Evolutionary conservation across 2,329 filamentous ascomycete species (phyloP), one percentile per base, ranked within the genome.

Genomic region (Cytospora piceicola): DNA sequence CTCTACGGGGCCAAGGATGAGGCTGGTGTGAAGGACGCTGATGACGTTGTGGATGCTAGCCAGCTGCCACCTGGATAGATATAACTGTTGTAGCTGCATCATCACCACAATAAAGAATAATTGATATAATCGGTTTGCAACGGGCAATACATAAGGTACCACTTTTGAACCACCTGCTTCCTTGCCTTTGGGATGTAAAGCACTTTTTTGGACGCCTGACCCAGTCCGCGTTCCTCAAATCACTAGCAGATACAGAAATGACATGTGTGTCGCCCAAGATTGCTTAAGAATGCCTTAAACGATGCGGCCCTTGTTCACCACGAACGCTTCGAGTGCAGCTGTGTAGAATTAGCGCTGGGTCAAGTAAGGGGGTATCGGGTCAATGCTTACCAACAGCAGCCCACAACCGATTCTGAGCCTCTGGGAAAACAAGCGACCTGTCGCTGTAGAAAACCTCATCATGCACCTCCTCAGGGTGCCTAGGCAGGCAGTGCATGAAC

Each of bases 401-500:
- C 91, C 93, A 99, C 42, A 99, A 77, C 70, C 95, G 88, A 75
- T 99, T 99, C 80, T 98, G 94, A 0, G 93, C 95, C 78, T 99
- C 95, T 2, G 87, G 88, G 80, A 97, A 99, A 4, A 98, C 95
- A 30, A 99, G 81, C 49, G 92, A 96, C 73, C 90, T 85, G 0
- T 87, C 83, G 57, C 92, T 89, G 78, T 98, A 97, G 75, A 99
- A 98, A 1, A 99, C 94, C 74, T 95, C 93, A 73, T 99, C 94
- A 65, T 86, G 88, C 39, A 99, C 95, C 80, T 99, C 95, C 77
- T 99, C 94, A 0, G 87, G 86, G 75, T 99, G 94, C 69, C 95
- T 87, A 17, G 95, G 95, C 66, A 99, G 79, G 77, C 95, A 99
- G 81, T 99, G 95, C 95, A 99, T 97, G 77, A 99, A 99, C 78